A percentile compares a stretch with the other conserved stretches of the same genome.
Evolutionary conservation across 129 eudicot genomes (phyloP).

Genomic region (Flaveria bidentis): DNA sequence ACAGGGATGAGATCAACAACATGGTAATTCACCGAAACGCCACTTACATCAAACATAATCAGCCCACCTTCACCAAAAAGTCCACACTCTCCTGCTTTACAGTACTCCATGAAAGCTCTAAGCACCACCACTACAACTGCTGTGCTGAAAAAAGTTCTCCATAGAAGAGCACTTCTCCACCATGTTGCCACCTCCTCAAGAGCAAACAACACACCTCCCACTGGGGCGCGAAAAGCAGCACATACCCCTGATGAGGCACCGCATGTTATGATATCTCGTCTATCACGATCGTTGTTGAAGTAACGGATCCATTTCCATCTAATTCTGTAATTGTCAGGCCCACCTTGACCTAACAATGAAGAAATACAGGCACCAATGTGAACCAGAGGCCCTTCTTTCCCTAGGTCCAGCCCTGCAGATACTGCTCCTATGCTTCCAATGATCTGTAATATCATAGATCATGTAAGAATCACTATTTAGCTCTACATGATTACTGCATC

Average conservation of each 20-base stretch:
- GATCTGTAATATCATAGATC: conserved; percentile 49
- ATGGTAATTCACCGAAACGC: conserved; percentile 68
- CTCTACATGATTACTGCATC: neutral
- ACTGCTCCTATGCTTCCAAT: conserved; percentile 98
- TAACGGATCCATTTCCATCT: conserved; percentile 93
- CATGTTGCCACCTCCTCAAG: conserved; percentile 97
- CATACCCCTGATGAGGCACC: conserved; percentile 95
- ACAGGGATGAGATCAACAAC: conserved; percentile 73
- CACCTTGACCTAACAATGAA: conserved; percentile 94
- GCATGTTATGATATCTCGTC: conserved; percentile 89
- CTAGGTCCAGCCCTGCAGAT: conserved; percentile 85
- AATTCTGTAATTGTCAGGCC: conserved; percentile 75
- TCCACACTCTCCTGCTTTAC: conserved; percentile 81
- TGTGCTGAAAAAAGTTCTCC: conserved; percentile 96
- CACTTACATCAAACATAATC: conserved; percentile 93
- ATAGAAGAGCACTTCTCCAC: conserved; percentile 99
- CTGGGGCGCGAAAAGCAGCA: conserved; percentile 95
- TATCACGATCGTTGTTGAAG: conserved; percentile 94
- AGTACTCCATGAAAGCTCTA: conserved; percentile 79
- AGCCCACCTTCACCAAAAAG: conserved; percentile 94
- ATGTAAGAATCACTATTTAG: neutral
- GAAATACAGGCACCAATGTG: conserved; percentile 93
- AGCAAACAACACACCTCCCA: conserved; percentile 95
- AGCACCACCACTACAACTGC: conserved; percentile 96
- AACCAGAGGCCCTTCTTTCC: conserved; percentile 97